phyloP scores from a whole-genome alignment of 306 rosid species.

The Cicer pinnatifidum region DNA sequence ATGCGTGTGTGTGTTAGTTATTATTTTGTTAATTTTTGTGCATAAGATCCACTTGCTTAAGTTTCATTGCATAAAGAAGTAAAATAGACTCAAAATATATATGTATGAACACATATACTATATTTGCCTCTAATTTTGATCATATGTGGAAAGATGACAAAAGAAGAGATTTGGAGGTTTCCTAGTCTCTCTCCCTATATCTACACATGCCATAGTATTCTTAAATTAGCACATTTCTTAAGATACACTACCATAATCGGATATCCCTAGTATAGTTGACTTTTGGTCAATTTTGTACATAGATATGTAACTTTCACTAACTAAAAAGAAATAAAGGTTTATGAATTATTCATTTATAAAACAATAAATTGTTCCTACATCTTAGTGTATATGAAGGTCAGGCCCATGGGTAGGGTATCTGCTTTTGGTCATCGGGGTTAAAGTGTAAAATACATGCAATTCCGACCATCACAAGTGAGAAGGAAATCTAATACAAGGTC shows the following conservation, averaged over 20 bases:
- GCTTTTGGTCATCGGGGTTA: neutral
- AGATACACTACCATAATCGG: neutral
- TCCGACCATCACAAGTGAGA: no score
- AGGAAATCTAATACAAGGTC: no score
- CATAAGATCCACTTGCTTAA: constrained; percentile 52
- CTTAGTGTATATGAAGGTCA: neutral
- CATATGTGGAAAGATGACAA: constrained; percentile 43
- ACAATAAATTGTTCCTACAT: neutral
- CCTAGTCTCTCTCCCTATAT: neutral
- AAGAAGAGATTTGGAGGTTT: constrained; percentile 55
- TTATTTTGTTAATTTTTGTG: constrained; percentile 34
- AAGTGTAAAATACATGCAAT: no score
- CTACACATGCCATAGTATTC: neutral
- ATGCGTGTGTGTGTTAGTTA: neutral
- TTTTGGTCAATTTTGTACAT: constrained; percentile 5
- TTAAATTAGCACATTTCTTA: neutral
- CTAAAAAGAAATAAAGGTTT: constrained; percentile 23
- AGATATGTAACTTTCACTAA: constrained; percentile 31
- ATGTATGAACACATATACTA: neutral
- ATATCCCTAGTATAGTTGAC: constrained; percentile 17
- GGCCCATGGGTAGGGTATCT: constrained; percentile 9
- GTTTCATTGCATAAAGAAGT: constrained; percentile 33
- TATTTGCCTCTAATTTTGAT: constrained; percentile 18
- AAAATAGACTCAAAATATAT: constrained; percentile 39
- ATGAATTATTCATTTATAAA: neutral